Base-by-base conservation (phyloP, 2,329 filamentous ascomycete species). In the Didymella pinodella region DNA sequence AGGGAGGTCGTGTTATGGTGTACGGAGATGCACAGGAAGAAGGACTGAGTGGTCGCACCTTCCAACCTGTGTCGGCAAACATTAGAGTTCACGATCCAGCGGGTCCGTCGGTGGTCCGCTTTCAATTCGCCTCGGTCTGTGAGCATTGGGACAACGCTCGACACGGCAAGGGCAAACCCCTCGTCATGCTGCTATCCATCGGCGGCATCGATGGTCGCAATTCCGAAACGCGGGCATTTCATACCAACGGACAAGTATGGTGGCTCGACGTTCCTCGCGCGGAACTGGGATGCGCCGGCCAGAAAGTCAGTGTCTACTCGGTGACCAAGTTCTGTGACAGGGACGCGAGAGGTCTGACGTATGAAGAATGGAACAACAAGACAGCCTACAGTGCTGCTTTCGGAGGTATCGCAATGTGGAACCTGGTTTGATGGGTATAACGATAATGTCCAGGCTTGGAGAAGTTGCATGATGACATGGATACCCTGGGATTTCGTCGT, bases 61-160 rank as follows among this genome's bases (percentile, higher is more conserved):
- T 96, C 68, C 79, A 83, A 54, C 93, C 91, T 0, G 72, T 77
- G 4, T 74, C 77, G 49, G 85, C 85, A 62, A 80, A 85, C 31
- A 88, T 96, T 58, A 79, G 83, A 1, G 84, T 92, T 3, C 71
- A 85, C 63, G 84, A 86, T 66, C 76, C 81, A 0, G 69, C 63
- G 4, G 65, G 56, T 18, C 61, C 72, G 67, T 71, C 72, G 3
- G 69, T 72, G 38, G 84, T 95, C 28, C 86, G 91, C 16, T 97
- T 98, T 78, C 89, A 91, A 69, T 93, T 96, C 72, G 86, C 85
- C 52, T 90, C 90, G 58, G 71, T 89, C 11, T 98, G 94, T 74
- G 85, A 87, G 69, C 94, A 98, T 75, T 97, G 91, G 91, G 87
- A 88, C 43, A 82, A 88, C n/a, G 84, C 88, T 64, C 84, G 83